phyloP scores from a whole-genome alignment of 441 rosid genomes.

The Rhodomyrtus psidioides region DNA sequence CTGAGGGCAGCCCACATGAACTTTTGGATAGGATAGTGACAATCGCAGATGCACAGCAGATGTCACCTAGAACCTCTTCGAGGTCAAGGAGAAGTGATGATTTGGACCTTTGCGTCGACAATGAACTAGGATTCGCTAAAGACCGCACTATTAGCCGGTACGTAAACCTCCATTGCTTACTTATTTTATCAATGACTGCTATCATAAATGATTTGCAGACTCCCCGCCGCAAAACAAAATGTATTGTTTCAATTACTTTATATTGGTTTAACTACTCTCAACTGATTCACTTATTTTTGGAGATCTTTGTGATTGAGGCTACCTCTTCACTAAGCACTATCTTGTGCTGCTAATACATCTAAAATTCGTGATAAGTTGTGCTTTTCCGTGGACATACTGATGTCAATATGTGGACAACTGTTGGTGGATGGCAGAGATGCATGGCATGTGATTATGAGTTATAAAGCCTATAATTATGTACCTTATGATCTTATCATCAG shows the following conservation, averaged over 20 bases:
- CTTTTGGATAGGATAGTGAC: constrained; percentile 67
- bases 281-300: neutral
- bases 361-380: neutral
- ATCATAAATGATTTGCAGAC: neutral
- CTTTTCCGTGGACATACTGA: neutral
- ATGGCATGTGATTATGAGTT: neutral
- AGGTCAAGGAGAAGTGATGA: constrained; percentile 80
- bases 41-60: constrained; percentile 62
- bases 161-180: neutral
- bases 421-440: neutral
- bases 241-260: neutral
- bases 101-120: constrained; percentile 80
- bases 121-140: constrained; percentile 89
- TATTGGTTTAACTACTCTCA: neutral
- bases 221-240: neutral
- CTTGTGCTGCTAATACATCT: neutral
- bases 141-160: constrained; percentile 97
- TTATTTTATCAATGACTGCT: neutral
- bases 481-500: neutral
- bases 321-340: neutral
- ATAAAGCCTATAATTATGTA: neutral
- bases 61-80: constrained; percentile 75
- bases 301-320: neutral
- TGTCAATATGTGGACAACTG: neutral
- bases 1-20: constrained; percentile 76